Conservation (phyloP, 208 protist genomes). For the Naegleria fowleri region DNA sequence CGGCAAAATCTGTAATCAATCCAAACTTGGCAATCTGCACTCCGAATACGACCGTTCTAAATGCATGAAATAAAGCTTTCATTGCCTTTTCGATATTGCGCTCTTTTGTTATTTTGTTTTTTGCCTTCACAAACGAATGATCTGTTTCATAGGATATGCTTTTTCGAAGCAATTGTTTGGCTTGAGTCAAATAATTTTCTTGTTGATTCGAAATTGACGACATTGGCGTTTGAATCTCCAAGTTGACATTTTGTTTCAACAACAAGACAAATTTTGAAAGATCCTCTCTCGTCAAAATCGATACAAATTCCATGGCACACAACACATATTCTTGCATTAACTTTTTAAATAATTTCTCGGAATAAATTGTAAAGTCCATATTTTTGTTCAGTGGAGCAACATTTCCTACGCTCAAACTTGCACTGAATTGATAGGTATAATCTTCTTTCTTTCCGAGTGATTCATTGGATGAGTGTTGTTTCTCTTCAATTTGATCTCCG, state of each 20-base stretch:
- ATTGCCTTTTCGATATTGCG: background rate
- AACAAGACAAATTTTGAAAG: background rate
- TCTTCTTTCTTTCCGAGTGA: background rate
- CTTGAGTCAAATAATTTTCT: no score
- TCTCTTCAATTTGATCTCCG: background rate
- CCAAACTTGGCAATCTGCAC: background rate
- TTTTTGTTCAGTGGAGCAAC: no score
- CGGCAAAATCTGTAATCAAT: background rate
- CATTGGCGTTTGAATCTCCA: no score
- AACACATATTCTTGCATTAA: background rate
- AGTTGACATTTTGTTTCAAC: no score
- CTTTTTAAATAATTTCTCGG: background rate
- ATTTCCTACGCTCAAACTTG: no score
- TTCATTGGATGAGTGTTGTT: no score
- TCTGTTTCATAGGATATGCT: background rate
- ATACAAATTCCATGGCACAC: background rate
- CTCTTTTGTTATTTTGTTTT: background rate
- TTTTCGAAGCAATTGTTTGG: background rate
- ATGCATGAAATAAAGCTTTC: background rate
- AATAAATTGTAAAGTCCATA: background rate
- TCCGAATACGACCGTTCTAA: background rate
- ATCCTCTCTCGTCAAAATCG: background rate
- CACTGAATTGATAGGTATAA: background rate
- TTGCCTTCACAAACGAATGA: background rate
- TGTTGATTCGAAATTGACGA: no score